Base-by-base conservation (phyloP, 78 protist genomes). In the Mastigamoeba balamuthi region DNA sequence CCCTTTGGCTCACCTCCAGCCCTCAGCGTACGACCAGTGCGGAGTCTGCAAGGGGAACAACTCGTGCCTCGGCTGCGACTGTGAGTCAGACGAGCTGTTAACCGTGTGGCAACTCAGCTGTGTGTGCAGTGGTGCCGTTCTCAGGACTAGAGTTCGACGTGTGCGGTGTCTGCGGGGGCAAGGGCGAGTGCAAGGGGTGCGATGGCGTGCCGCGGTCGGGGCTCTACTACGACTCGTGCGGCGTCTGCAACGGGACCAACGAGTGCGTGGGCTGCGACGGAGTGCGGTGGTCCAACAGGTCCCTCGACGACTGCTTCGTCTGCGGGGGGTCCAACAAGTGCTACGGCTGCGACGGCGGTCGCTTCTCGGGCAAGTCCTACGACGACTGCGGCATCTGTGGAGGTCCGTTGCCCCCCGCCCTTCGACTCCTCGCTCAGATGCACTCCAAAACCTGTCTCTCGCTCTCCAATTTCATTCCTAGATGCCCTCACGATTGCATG, bases 131-230 rank as follows among this genome's bases (percentile, higher is more conserved):
- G n/a, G n/a, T n/a, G n/a, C n/a, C n/a, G n/a, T n/a, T n/a, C n/a
- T n/a, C n/a, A n/a, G n/a, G n/a, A n/a, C n/a, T n/a, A n/a, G n/a
- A n/a, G n/a, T n/a, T 3, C 63, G 1, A 2, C 5, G 63, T 48
- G 63, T 48, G 63, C 63, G 6, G 4, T 2, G 63, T 4, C n/a
- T n/a, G n/a, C n/a, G n/a, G n/a, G n/a, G n/a, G n/a, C n/a, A n/a
- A n/a, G n/a, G n/a, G n/a, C n/a, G n/a, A n/a, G 86, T 67, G 25
- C 44, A 35, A 53, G n/a, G 86, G 86, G 6, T 81, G 92, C 58
- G 92, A 81, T 37, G 44, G 58, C 2, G n/a, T 33, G 4, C 29
- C 65, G 41, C 17, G 63, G 33, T 75, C 81, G 4, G 3, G 33
- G 41, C 41, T 8, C 2, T 8, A 66, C 30, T 3, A 6, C 41